Evolutionary conservation across 768 basidiomycete genomes (phyloP), one percentile per base, ranked within the genome.

Genomic region (Calocybe gangraenosa): DNA sequence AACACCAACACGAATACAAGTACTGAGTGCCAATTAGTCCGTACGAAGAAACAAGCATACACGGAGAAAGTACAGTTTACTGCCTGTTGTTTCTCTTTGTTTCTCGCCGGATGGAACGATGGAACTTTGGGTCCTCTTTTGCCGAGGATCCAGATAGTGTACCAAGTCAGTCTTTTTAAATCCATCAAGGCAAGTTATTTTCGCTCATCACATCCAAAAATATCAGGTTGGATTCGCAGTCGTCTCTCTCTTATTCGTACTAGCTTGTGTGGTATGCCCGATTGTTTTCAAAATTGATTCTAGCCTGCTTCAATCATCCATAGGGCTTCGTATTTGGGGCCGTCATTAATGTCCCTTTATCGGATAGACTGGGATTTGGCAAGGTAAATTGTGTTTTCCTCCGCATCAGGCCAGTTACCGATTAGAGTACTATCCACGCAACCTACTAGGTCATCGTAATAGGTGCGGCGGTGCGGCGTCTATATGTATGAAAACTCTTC

Each of bases 1-100:
- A n/a, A 14, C 4, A 22, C 37, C 30, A 28, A 18, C 14, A n/a
- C n/a, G n/a, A 5, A 35, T 18, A 17, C 19, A 20, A 22, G 8
- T 31, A 22, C 18, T 14, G 32, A 45, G 8, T 6, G 11, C 25
- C 5, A 11, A 11, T 46, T 44, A 43, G 39, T 48, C 33, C 48
- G 47, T 40, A 61, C 55, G 1, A 44, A 51, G 19, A 52, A 58
- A 32, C 61, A 67, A 38, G 57, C 50, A 1, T 28, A 33, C 18
- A 49, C 44, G 9, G 59, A 55, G 23, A 57, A 57, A 15, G 59
- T 82, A 20, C 82, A 86, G 48, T 76, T 82, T 46, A 52, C 63
- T 14, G 59, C 80, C 0, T 62, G 81, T 28, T 85, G 81, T 51
- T 78, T 69, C 64, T 64, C 69, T 9, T 41, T 84, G 37, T 81